A percentile compares a stretch with the other conserved stretches of the same genome.
phyloP scores from a whole-genome alignment of 1,284 basidiomycete species.

The Irpex lacteus region DNA sequence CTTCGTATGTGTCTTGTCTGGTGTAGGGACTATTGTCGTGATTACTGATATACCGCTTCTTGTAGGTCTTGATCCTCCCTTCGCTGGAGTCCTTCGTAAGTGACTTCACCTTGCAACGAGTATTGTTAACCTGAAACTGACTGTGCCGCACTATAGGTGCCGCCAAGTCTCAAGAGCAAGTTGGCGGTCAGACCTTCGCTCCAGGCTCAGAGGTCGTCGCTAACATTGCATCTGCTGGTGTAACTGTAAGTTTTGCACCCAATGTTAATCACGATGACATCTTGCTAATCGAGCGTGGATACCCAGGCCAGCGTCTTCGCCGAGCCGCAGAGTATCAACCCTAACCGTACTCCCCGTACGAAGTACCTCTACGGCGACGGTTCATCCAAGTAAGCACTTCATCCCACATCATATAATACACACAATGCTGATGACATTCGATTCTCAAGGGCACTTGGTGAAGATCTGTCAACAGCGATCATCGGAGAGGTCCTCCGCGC shows the following conservation, averaged over 20 bases:
- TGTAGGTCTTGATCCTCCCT: constrained; percentile 48
- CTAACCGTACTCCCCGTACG: constrained; percentile 41
- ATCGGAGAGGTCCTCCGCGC: constrained; percentile 45
- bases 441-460: constrained; percentile 38
- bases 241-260: constrained; percentile 43
- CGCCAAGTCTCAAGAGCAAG: constrained; percentile 39
- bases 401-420: neutral
- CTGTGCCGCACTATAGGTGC: constrained; percentile 35
- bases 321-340: constrained; percentile 45
- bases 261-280: neutral
- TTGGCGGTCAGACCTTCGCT: constrained; percentile 42
- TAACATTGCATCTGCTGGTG: constrained; percentile 53
- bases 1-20: constrained; percentile 45
- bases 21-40: neutral
- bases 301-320: constrained; percentile 30
- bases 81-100: constrained; percentile 50
- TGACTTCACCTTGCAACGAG: constrained; percentile 4
- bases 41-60: neutral
- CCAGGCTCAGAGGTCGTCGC: constrained; percentile 56
- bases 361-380: constrained; percentile 55
- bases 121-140: neutral
- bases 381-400: constrained; percentile 41
- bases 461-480: constrained; percentile 51
- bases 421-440: no score
- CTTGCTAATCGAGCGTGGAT: neutral